phyloP scores from a whole-genome alignment of 2,329 filamentous ascomycete species.

The Verticillium klebahnii region DNA sequence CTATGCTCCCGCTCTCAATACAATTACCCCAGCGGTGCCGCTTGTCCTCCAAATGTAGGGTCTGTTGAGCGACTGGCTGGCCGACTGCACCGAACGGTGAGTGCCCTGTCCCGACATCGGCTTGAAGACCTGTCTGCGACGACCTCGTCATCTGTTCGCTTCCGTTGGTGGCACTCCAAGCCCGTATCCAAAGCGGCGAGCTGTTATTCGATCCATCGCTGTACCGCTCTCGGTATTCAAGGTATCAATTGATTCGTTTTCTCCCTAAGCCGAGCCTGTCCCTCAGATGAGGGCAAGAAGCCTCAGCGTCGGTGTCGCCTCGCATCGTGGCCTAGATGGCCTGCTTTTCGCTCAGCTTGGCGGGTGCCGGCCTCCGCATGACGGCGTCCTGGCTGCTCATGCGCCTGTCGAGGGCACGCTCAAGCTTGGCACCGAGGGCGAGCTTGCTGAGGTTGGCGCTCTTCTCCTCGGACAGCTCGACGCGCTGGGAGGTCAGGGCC shows the following conservation, averaged over 20 bases:
- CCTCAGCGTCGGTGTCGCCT: neutral
- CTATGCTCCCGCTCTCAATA: neutral
- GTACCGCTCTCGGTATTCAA: neutral
- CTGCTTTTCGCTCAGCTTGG: conserved; percentile 31
- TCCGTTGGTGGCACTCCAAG: too few species aligned
- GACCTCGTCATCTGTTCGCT: too few species aligned
- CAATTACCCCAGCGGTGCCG: neutral
- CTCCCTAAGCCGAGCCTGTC: neutral
- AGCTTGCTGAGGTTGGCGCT: conserved; percentile 78
- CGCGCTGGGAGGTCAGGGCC: conserved; percentile 76
- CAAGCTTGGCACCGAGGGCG: conserved; percentile 83
- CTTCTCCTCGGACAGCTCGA: conserved; percentile 74
- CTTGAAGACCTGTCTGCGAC: too few species aligned
- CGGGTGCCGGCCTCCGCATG: conserved; percentile 51
- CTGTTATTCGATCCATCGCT: neutral
- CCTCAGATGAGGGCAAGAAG: neutral
- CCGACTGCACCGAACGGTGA: too few species aligned
- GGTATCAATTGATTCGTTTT: neutral
- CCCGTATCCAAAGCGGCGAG: neutral
- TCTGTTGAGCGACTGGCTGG: neutral
- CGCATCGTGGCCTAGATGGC: neutral
- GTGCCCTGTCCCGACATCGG: too few species aligned
- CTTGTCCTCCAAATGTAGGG: neutral
- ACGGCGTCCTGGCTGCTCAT: conserved; percentile 88
- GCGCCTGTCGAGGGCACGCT: conserved; percentile 77